Percentiles rank a stretch among this genome's conserved stretches.
Conservation (phyloP, 495 filamentous ascomycete genomes). For the Neurospora sp. region DNA sequence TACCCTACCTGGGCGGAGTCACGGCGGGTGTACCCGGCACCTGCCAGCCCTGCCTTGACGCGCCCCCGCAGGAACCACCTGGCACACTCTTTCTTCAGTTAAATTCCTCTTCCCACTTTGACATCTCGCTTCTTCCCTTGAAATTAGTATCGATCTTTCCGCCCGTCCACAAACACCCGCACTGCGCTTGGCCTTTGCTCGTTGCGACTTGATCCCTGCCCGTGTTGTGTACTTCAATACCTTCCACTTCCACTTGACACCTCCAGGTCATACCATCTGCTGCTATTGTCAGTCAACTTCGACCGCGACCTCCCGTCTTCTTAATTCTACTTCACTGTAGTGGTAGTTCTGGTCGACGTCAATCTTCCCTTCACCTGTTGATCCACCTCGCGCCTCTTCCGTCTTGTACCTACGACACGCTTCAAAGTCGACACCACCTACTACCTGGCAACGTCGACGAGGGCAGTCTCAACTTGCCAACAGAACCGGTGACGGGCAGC, state of each 20-base stretch:
- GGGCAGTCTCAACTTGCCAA: neutral
- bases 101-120: neutral
- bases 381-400: neutral
- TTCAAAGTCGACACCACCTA: neutral
- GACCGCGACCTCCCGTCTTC: neutral
- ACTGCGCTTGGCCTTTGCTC: neutral
- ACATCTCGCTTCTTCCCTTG: neutral
- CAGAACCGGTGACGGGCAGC: neutral
- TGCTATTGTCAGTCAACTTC: neutral
- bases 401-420: neutral
- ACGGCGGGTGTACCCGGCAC: neutral
- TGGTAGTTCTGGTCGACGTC: neutral
- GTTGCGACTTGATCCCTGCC: neutral
- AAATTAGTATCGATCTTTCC: neutral
- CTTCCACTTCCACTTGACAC: neutral
- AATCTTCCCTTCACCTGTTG: neutral
- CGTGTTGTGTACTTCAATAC: neutral
- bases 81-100: neutral
- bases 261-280: neutral
- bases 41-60: neutral
- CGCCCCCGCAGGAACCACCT: neutral
- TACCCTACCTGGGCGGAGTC: neutral
- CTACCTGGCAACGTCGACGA: neutral
- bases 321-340: neutral
- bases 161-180: neutral